Evolutionary conservation across 2,329 filamentous ascomycete genomes (phyloP).

Genomic region (Colletotrichum kahawae): DNA sequence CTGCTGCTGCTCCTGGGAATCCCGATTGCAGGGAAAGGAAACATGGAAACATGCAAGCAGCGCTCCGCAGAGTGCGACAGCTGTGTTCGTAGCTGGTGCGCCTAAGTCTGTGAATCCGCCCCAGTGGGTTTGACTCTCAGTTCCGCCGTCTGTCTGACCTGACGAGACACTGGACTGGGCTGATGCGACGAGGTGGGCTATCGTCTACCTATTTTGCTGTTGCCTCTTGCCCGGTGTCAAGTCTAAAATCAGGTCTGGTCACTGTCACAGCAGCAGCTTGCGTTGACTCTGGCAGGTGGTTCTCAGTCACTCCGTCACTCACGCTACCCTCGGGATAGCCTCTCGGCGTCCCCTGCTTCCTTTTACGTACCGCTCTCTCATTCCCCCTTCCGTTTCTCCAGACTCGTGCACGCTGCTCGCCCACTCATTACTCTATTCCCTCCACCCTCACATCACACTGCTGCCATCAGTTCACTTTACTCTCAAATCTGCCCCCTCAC

Average conservation of each 20-base stretch:
- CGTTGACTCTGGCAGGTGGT: background rate
- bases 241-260: background rate
- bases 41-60: background rate
- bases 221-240: background rate
- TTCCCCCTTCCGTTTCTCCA: background rate
- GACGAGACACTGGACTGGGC: background rate
- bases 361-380: constrained; percentile 12
- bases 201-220: background rate
- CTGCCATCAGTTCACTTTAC: background rate
- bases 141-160: background rate
- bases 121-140: background rate
- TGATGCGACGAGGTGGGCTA: background rate
- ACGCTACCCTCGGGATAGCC: constrained; percentile 6
- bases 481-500: background rate
- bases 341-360: constrained; percentile 7
- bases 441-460: constrained; percentile 10
- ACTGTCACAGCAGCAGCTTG: background rate
- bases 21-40: background rate
- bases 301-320: background rate
- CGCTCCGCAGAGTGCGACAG: background rate
- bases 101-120: background rate
- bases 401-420: constrained; percentile 1
- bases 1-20: constrained; percentile 1
- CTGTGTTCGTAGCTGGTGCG: background rate
- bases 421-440: constrained; percentile 14